Evolutionary conservation across 208 protist genomes (phyloP).

Genomic region (Trichomonas tenax): DNA sequence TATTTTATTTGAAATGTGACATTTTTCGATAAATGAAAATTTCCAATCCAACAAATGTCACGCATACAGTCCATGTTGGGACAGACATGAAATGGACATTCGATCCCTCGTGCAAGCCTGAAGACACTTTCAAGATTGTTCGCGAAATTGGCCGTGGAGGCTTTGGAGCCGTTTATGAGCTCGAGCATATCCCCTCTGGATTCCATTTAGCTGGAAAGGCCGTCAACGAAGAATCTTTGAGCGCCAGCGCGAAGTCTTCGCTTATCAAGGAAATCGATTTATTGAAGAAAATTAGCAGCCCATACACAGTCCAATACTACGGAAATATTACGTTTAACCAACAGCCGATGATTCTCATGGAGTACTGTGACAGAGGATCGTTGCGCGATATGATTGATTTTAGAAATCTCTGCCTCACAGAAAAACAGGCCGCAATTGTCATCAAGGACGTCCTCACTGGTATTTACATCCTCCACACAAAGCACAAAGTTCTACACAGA

Average conservation of each 20-base stretch:
- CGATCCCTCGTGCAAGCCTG: neutral
- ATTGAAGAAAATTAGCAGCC: neutral
- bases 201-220: neutral
- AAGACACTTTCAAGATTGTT: neutral
- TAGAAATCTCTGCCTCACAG: neutral
- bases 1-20: neutral
- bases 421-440: neutral
- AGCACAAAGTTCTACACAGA: slow-evolving; percentile 55
- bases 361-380: neutral
- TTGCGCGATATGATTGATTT: neutral
- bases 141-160: neutral
- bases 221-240: neutral
- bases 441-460: neutral
- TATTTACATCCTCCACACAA: neutral
- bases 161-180: neutral
- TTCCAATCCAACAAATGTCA: neutral
- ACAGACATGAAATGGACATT: neutral
- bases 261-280: neutral
- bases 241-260: neutral
- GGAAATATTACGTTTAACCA: neutral
- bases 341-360: neutral
- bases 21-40: neutral
- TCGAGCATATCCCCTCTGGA: neutral
- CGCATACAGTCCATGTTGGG: neutral
- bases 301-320: neutral